Evolutionary conservation across 371 early-diverging fungal species (phyloP).

Genomic region (Dichotomocladium elegans): DNA sequence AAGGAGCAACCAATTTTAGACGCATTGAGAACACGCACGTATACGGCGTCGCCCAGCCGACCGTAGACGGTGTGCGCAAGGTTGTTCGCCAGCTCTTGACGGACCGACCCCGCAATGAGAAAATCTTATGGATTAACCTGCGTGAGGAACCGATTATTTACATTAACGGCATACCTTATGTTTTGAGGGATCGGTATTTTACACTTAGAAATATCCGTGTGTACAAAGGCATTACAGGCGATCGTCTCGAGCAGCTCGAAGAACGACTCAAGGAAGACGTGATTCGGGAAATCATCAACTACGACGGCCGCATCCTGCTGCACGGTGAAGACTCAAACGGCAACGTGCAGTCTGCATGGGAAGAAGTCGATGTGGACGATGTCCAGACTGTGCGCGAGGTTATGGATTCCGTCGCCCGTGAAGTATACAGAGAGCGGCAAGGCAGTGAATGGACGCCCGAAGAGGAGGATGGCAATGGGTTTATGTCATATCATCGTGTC

Average conservation of each 20-base stretch:
- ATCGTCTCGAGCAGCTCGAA: constrained; percentile 70
- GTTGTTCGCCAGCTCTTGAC: constrained; percentile 33
- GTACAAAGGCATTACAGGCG: constrained; percentile 65
- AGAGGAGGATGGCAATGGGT: not conserved
- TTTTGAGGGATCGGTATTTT: constrained; percentile 63
- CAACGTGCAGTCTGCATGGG: constrained; percentile 54
- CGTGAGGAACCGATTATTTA: constrained; percentile 78
- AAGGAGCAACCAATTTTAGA: constrained; percentile 49
- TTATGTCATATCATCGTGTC: constrained; percentile 47
- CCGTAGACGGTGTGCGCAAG: constrained; percentile 57
- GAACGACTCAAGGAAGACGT: constrained; percentile 66
- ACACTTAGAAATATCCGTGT: constrained; percentile 67
- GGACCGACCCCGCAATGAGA: constrained; percentile 21
- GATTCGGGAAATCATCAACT: constrained; percentile 49
- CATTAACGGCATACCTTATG: constrained; percentile 72
- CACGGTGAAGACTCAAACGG: constrained; percentile 59
- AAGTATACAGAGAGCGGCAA: constrained; percentile 17
- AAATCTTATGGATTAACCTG: constrained; percentile 68
- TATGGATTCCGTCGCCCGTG: constrained; percentile 33
- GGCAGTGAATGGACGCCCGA: constrained; percentile 5
- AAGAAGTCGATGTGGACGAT: constrained; percentile 50
- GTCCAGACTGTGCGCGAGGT: constrained; percentile 58
- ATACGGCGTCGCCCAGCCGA: constrained; percentile 73
- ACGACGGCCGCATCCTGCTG: constrained; percentile 56
- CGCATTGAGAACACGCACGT: constrained; percentile 39